Evolutionary conservation across 176 grass and related monocot genomes (phyloP).

Genomic region (Eragrostis nindensis): DNA sequence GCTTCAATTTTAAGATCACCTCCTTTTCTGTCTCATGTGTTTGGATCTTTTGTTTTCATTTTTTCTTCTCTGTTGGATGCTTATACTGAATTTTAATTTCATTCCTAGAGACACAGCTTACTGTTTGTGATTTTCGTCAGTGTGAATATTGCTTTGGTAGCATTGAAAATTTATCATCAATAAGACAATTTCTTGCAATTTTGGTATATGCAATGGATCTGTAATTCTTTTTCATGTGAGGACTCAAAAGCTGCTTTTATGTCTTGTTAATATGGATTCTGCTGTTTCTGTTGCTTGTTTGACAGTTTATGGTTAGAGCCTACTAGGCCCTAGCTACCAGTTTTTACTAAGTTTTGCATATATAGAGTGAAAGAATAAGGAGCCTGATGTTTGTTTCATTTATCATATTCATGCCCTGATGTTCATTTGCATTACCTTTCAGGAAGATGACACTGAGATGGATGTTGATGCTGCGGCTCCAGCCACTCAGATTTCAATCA

Average conservation of each 20-base stretch:
- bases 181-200: not conserved
- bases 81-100: not conserved
- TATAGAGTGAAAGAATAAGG: not conserved
- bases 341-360: not conserved
- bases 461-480: conserved; percentile 61
- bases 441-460: conserved; percentile 78
- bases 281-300: too few relatives aligned
- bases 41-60: not conserved
- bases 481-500: conserved; percentile 53
- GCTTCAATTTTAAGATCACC: too few relatives aligned
- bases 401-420: not conserved
- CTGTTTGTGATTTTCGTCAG: not conserved
- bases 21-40: not conserved
- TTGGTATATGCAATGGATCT: too few relatives aligned
- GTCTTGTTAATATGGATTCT: too few relatives aligned
- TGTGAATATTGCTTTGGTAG: not conserved
- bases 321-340: not conserved
- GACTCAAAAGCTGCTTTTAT: too few relatives aligned
- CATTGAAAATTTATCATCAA: not conserved
- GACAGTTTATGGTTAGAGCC: not conserved
- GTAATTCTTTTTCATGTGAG: too few relatives aligned
- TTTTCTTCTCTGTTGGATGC: too few relatives aligned
- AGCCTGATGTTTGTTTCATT: not conserved
- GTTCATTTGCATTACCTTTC: conserved; percentile 18
- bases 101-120: not conserved